Conservation (phyloP, 371 early-diverging fungal species). For the Umbelopsis sp. region DNA sequence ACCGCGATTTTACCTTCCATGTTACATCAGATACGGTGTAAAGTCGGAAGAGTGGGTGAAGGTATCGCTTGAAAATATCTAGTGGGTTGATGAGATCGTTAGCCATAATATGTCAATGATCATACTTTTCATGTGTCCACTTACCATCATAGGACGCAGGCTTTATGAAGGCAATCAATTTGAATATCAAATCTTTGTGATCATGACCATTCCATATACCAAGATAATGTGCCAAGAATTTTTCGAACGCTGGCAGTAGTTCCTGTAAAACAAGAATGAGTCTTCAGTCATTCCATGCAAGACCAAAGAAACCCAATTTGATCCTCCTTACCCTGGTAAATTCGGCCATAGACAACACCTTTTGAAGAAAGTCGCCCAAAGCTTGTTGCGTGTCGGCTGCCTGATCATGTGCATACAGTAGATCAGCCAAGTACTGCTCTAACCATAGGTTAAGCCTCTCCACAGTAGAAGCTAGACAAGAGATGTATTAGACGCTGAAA, state of each 20-base stretch:
- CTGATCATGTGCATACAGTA: constrained; percentile 43
- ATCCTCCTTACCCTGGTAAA: constrained; percentile 45
- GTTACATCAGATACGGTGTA: constrained; percentile 43
- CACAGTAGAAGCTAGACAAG: constrained; percentile 31
- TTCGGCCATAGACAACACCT: constrained; percentile 38
- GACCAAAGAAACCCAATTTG: neutral
- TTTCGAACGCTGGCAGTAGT: constrained; percentile 51
- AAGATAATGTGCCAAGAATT: constrained; percentile 47
- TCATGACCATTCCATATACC: constrained; percentile 59
- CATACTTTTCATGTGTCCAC: neutral
- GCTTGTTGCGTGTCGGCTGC: constrained; percentile 29
- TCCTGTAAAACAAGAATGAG: constrained; percentile 30
- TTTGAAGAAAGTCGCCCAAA: constrained; percentile 41
- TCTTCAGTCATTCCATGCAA: neutral
- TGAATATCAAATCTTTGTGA: constrained; percentile 50
- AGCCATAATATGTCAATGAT: neutral
- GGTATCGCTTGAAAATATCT: constrained; percentile 35
- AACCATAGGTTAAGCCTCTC: constrained; percentile 53
- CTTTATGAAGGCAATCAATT: constrained; percentile 46
- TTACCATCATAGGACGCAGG: constrained; percentile 54
- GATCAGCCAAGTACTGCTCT: constrained; percentile 45
- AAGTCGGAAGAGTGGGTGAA: constrained; percentile 50
- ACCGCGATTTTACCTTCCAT: constrained; percentile 47
- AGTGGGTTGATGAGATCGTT: neutral
- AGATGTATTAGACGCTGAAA: neutral